A percentile compares a stretch with the other conserved stretches of the same genome.
Evolutionary conservation across 2,329 filamentous ascomycete species (phyloP).

Genomic region (Neopestalotiopsis sp.): DNA sequence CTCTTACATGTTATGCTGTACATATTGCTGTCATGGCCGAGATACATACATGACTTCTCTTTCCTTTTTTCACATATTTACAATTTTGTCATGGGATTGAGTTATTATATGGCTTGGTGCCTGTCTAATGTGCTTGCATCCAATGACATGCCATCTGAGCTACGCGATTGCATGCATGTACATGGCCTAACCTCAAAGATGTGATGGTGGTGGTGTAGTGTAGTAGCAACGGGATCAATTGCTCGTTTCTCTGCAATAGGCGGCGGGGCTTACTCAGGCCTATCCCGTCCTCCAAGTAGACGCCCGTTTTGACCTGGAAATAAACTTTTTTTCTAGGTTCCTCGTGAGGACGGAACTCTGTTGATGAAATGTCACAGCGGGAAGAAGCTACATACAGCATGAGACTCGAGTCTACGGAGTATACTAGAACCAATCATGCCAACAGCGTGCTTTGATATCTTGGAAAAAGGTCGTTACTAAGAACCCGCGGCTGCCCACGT

Average conservation of each 20-base stretch:
- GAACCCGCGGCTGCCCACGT: background rate
- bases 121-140: background rate
- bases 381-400: background rate
- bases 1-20: too few relatives aligned
- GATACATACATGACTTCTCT: too few relatives aligned
- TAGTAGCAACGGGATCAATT: background rate
- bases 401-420: too few relatives aligned
- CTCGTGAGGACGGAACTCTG: background rate
- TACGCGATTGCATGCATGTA: background rate
- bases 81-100: background rate
- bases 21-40: too few relatives aligned
- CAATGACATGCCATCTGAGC: background rate
- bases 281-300: background rate
- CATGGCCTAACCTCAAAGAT: too few relatives aligned
- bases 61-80: background rate
- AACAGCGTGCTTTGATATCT: background rate
- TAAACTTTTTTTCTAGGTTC: background rate
- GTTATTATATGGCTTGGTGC: background rate
- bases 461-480: background rate
- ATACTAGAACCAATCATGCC: too few relatives aligned
- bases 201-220: background rate
- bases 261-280: conserved; percentile 6
- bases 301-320: background rate
- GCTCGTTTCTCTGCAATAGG: background rate
- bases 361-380: background rate